A percentile compares a stretch with the other conserved stretches of the same genome.
Evolutionary conservation across 306 rosid genomes (phyloP).

Genomic region (Castanospermum australe): DNA sequence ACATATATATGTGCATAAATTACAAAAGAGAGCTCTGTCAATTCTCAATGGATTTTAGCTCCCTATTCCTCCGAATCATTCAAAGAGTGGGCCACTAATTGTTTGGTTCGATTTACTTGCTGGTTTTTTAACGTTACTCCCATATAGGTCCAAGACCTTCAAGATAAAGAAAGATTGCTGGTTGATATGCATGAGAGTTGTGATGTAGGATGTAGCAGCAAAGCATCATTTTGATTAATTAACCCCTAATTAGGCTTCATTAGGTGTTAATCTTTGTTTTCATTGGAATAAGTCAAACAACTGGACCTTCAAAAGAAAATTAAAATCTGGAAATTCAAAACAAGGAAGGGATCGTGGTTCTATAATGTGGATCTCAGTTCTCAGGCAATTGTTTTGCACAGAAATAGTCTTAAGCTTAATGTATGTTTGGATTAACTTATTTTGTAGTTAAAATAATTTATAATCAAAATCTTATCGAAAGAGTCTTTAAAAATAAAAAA

Average conservation of each 20-base stretch:
- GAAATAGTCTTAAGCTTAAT: background rate
- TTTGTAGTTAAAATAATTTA: too few relatives aligned
- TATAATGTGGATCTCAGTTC: conserved; percentile 20
- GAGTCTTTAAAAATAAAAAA: too few relatives aligned
- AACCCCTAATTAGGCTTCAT: conserved; percentile 15
- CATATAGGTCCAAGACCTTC: conserved; percentile 35
- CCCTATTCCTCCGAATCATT: conserved; percentile 61
- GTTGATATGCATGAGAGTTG: conserved; percentile 25
- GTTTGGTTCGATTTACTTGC: conserved; percentile 49
- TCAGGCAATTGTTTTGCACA: background rate
- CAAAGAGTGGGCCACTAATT: conserved; percentile 55
- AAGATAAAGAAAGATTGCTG: conserved; percentile 30
- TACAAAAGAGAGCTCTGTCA: conserved; percentile 58
- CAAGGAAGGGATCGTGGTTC: background rate
- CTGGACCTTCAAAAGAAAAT: background rate
- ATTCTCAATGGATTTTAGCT: conserved; percentile 60
- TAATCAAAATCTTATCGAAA: too few relatives aligned
- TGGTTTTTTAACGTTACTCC: conserved; percentile 44
- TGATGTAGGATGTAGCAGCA: background rate
- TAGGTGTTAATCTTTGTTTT: conserved; percentile 12
- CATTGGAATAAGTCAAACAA: conserved; percentile 12
- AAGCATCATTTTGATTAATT: background rate
- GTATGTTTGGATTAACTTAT: too few relatives aligned
- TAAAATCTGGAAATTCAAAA: background rate
- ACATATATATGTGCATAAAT: conserved; percentile 17